Base-by-base conservation (phyloP, 2,329 filamentous ascomycete species). In the Cladosporium sp. region DNA sequence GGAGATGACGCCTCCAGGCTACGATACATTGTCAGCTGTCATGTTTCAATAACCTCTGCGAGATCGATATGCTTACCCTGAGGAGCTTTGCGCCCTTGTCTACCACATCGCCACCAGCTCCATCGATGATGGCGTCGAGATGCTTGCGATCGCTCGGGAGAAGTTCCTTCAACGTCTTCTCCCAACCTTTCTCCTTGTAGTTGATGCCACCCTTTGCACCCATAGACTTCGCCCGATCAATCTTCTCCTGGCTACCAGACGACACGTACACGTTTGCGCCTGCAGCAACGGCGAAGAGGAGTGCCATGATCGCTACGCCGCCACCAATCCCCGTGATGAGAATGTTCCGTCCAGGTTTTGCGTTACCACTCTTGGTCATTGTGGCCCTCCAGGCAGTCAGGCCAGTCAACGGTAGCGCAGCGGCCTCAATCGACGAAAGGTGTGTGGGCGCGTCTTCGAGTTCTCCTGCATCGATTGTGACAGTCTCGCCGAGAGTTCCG, bases 261-360 rank as follows among this genome's bases (percentile, higher is more conserved):
- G 88, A 93, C 58, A 96, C 91, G 70, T 82, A 96, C n/a, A 93
- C 88, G 71, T 87, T 85, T 67, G 87, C 84, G 38, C 91, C 89
- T 64, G 85, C 76, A 9, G 84, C 90, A 12, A 87, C 85, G 11
- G 85, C 92, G 74, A 96, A 96, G 72, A 90, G 82, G 66, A 97
- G 77, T 5, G 84, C 88, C 78, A 90, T 87, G 58, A 97, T 77
- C 36, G 93, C 93, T 1, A 97, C 93, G 43, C 93, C 93, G 37
- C 93, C 93, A 0, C 93, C 93, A 73, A 97, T 95, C 0, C 93
- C 93, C 4, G 93, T 97, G 42, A 97, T 76, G 34, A 97, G 78
- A 3, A 97, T 80, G 69, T 95, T 96, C 61, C 83, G 77, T 2
- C 90, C 90, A 0, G 76, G 74, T 59, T 78, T 76, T 6, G 83